Evolutionary conservation across 352 stramenopile species (phyloP).

Genomic region (Pythium scleroteichum): DNA sequence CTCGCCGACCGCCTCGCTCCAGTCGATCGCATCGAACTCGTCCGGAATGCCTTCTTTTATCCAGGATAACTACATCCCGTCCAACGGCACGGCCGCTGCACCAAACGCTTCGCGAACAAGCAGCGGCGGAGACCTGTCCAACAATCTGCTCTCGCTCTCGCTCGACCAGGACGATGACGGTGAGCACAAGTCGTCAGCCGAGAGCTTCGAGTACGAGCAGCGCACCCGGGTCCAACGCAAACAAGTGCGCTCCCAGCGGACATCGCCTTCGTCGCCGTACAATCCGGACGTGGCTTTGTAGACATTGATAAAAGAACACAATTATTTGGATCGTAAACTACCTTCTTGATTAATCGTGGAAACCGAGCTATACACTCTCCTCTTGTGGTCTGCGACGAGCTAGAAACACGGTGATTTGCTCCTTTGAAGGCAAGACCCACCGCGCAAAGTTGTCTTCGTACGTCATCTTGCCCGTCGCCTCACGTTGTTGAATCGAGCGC

Average conservation of each 20-base stretch:
- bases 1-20: conserved; percentile 42
- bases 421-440: conserved; percentile 68
- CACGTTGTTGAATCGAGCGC: conserved; percentile 40
- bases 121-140: conserved; percentile 38
- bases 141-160: conserved; percentile 56
- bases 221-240: conserved; percentile 16
- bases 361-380: conserved; percentile 24
- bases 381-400: conserved; percentile 19
- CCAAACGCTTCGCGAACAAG: background rate
- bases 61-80: conserved; percentile 78
- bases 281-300: conserved; percentile 49
- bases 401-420: conserved; percentile 48
- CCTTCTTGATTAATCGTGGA: background rate
- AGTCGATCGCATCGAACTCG: conserved; percentile 33
- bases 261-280: conserved; percentile 5
- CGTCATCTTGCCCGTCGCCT: conserved; percentile 37
- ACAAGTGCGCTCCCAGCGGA: conserved; percentile 24
- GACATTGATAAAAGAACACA: conserved; percentile 3
- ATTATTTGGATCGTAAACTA: conserved; percentile 18
- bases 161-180: conserved; percentile 35
- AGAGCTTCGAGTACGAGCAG: conserved; percentile 19
- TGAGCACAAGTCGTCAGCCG: conserved; percentile 15
- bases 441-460: conserved; percentile 62
- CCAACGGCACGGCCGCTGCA: conserved; percentile 19
- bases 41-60: conserved; percentile 40